phyloP scores from a whole-genome alignment of 805 yeast genomes.

The Blastobotrys robertii region DNA sequence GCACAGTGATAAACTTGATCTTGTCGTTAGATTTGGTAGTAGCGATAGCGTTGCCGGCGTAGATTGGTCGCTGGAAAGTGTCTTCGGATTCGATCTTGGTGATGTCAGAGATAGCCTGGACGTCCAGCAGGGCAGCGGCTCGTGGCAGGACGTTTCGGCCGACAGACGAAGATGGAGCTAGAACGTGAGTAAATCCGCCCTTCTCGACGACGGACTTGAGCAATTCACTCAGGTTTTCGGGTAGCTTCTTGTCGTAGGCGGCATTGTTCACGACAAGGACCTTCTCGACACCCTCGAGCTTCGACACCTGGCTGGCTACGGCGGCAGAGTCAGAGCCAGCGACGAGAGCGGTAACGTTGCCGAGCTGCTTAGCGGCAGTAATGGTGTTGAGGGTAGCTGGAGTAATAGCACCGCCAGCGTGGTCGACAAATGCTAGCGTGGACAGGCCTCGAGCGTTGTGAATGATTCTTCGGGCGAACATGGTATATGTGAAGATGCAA shows the following conservation, averaged over 20 bases:
- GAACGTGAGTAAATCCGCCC: slow-evolving; percentile 53
- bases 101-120: slow-evolving; percentile 83
- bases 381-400: slow-evolving; percentile 65
- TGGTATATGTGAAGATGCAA: too few species aligned
- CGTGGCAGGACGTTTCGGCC: slow-evolving; percentile 86
- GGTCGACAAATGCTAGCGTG: slow-evolving; percentile 75
- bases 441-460: slow-evolving; percentile 5
- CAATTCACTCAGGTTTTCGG: slow-evolving; percentile 76
- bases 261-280: slow-evolving; percentile 49
- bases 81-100: slow-evolving; percentile 52
- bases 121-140: slow-evolving; percentile 72
- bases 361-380: slow-evolving; percentile 59
- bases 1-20: slow-evolving; percentile 60
- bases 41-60: slow-evolving; percentile 88
- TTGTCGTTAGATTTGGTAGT: slow-evolving; percentile 67
- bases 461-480: too few species aligned
- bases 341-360: slow-evolving; percentile 72
- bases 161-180: slow-evolving; percentile 74
- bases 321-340: slow-evolving; percentile 52
- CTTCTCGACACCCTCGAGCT: slow-evolving; percentile 43
- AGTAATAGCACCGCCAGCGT: slow-evolving; percentile 41
- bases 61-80: slow-evolving; percentile 86
- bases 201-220: slow-evolving; percentile 37
- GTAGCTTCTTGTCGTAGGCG: slow-evolving; percentile 54
- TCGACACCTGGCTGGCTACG: slow-evolving; percentile 42